Evolutionary conservation across 441 rosid species (phyloP), one percentile per base, ranked within the genome.

Genomic region (Iberis amara): DNA sequence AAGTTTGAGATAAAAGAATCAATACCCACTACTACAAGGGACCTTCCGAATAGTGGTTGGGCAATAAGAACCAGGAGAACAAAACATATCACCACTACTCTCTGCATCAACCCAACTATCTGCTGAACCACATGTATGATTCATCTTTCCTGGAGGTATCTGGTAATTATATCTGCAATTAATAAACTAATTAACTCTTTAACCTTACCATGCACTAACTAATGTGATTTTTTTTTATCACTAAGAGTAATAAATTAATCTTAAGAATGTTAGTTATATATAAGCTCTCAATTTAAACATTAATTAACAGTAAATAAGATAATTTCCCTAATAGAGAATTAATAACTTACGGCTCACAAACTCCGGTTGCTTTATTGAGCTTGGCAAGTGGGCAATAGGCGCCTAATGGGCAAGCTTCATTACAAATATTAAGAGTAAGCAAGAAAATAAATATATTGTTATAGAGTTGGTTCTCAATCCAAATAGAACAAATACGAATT

Each of bases 11-110:
- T 46, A 54, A 51, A 64, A 73, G 52, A 76, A 70, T 64, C 63
- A 79, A 70, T 76, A 80, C 90, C 90, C 86, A 70, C 67, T 71
- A 55, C 72, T 64, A 73, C 90, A 83, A 70, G 81, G 47, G 60
- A 74, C 61, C 39, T 60, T 68, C 27, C 49, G 52, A 12, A 73
- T 73, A 7, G 84, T 76, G 31, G 73, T 65, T 21, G 84, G 86
- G 56, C 86, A 83, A 61, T 75, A 83, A 12, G 90, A 80, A 61
- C 90, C 86, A 13, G 84, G 74, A 5, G 80, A 72, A 57, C 89
- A 82, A 68, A 79, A 82, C 50, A 79, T 58, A 55, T 79, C 77
- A 52, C 60, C 61, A 58, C 83, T 59, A 39, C 69, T 70, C 46
- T 31, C 56, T 5, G 73, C 73, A 61, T 78, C 79, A n/a, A 66